Evolutionary conservation across 306 rosid genomes (phyloP).

Genomic region (Fragaria iinumae): DNA sequence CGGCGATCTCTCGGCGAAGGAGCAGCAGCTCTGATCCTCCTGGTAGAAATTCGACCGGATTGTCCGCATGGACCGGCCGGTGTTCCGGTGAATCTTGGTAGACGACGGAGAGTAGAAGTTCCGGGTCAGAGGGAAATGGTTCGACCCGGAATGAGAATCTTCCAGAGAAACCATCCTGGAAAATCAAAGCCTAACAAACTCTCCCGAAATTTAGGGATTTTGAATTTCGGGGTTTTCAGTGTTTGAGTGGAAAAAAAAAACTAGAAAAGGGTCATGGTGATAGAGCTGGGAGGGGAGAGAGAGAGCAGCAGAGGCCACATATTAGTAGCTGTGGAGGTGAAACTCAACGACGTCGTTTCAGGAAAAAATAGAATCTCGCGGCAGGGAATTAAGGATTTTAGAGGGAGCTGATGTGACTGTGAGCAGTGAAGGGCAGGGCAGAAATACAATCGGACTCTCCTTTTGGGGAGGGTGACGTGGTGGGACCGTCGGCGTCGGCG

Average conservation of each 20-base stretch:
- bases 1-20: constrained; percentile 46
- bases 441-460: constrained; percentile 3
- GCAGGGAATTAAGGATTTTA: constrained; percentile 2
- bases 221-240: not conserved
- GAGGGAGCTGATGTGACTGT: constrained; percentile 17
- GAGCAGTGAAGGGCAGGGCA: constrained; percentile 21
- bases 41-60: constrained; percentile 70
- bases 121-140: constrained; percentile 45
- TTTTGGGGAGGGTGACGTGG: constrained; percentile 2
- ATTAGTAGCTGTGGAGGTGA: not conserved
- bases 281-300: not conserved
- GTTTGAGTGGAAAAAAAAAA: not conserved
- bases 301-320: not conserved
- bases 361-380: not conserved
- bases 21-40: constrained; percentile 52
- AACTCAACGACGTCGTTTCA: not conserved
- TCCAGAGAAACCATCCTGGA: constrained; percentile 72
- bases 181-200: not conserved
- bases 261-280: not conserved
- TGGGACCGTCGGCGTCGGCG: constrained; percentile 30
- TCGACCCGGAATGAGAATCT: constrained; percentile 62
- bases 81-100: constrained; percentile 48
- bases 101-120: constrained; percentile 48
- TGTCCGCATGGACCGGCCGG: constrained; percentile 91
- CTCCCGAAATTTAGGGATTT: not conserved